A percentile compares a stretch with the other conserved stretches of the same genome.
These are phyloP conservation scores for Pleurotus citrinopileatus DNA, from an alignment of 768 basidiomycete genomes.

Conservation along the genomic window DNA sequence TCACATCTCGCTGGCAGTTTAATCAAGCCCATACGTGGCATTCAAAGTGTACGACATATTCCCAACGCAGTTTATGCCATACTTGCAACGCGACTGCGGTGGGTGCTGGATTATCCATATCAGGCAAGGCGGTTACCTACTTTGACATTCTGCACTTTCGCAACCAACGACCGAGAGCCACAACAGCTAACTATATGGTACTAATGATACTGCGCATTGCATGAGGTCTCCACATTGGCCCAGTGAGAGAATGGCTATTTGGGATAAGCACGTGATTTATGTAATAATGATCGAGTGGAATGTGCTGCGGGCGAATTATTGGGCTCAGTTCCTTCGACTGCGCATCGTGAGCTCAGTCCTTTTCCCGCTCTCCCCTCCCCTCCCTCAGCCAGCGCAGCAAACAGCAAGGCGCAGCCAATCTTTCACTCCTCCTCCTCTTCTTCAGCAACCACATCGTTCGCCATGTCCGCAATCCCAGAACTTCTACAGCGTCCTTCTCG, in stretches of 20 bases:
- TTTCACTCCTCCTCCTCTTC: neutral
- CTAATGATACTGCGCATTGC: too few species aligned
- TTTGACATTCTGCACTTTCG: neutral
- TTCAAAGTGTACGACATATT: too few species aligned
- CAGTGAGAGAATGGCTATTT: too few species aligned
- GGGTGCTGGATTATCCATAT: neutral
- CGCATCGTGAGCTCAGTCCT: constrained; percentile 3
- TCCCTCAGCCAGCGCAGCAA: constrained; percentile 7
- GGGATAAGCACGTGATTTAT: neutral
- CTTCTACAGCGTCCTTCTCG: constrained; percentile 24
- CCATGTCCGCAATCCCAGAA: constrained; percentile 28
- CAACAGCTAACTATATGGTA: too few species aligned
- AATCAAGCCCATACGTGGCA: too few species aligned
- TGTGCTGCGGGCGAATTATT: neutral
- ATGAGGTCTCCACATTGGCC: too few species aligned
- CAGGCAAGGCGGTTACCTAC: neutral
- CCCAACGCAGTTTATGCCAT: too few species aligned
- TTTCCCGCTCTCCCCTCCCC: constrained; percentile 5
- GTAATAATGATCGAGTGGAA: neutral
- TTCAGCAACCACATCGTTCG: constrained; percentile 16
- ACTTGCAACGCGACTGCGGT: too few species aligned
- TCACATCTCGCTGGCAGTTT: neutral
- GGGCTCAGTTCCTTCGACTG: constrained; percentile 4
- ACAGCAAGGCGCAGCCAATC: constrained; percentile 1
- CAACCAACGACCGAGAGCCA: too few species aligned